Percentiles rank a stretch among this genome's conserved stretches.
Conservation (phyloP, 768 basidiomycete genomes). For the Xerocomus brunneocitrinus region DNA sequence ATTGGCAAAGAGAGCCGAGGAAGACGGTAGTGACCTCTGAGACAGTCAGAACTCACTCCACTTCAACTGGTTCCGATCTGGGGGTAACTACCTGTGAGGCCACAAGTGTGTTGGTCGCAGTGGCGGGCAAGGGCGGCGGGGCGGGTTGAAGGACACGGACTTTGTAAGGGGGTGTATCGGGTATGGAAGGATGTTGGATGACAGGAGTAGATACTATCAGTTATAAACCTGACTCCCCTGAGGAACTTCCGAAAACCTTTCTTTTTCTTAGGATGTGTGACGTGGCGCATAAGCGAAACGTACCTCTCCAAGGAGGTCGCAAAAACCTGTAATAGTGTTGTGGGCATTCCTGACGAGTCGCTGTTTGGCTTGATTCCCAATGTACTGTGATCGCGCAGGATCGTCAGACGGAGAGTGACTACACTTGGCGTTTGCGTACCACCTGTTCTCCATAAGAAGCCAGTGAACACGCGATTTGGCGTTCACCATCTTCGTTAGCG, state of each 20-base stretch:
- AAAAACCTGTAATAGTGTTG: slow-evolving; percentile 92
- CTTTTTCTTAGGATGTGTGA: not conserved
- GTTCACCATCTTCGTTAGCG: slow-evolving; percentile 97
- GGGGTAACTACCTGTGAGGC: slow-evolving; percentile 68
- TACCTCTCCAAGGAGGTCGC: slow-evolving; percentile 90
- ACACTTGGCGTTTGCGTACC: slow-evolving; percentile 43
- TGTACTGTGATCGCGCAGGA: slow-evolving; percentile 57
- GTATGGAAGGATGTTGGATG: slow-evolving; percentile 66
- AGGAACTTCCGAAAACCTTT: slow-evolving; percentile 72
- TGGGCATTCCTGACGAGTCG: slow-evolving; percentile 93
- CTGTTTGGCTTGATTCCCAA: slow-evolving; percentile 89
- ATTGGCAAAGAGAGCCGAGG: slow-evolving; percentile 76
- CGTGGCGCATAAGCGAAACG: slow-evolving; percentile 17
- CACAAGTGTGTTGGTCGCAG: slow-evolving; percentile 55
- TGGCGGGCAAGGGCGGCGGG: slow-evolving; percentile 59
- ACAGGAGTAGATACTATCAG: slow-evolving; percentile 59
- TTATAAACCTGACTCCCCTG: too few relatives aligned
- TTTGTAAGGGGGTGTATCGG: slow-evolving; percentile 77
- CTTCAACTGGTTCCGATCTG: slow-evolving; percentile 60
- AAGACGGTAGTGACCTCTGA: slow-evolving; percentile 83
- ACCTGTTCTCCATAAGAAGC: slow-evolving; percentile 89
- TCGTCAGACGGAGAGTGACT: slow-evolving; percentile 2
- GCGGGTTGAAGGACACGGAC: slow-evolving; percentile 78
- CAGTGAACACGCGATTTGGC: slow-evolving; percentile 93
- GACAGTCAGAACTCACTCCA: slow-evolving; percentile 70